Evolutionary conservation across 2,329 filamentous ascomycete species (phyloP), one percentile per base, ranked within the genome.

Genomic region (Coleophoma eucalyptorum): DNA sequence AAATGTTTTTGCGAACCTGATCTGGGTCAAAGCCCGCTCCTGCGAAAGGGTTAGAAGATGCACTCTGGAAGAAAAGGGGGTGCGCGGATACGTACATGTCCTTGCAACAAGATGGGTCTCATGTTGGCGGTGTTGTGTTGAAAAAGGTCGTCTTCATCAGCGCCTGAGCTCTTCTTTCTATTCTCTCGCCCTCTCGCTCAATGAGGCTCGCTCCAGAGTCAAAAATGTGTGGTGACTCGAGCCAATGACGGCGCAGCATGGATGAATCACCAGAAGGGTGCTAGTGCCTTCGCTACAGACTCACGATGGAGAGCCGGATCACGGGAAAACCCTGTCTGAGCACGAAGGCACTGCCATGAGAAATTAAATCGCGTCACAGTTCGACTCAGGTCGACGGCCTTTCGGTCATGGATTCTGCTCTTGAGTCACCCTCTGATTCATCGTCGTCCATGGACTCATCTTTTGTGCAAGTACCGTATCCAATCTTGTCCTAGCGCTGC

Each of bases 91-190:
- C 78, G 64, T 72, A 86, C 85, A 84, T 99, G 94, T 74, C 94
- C 94, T 71, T 90, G 87, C 66, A 99, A 83, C 65, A 99, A 80
- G 73, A 97, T 95, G 69, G 94, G 94, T 79, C 94, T 90, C 94
- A 99, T 99, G 56, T 74, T 90, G 76, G 72, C 67, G 52, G 54
- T 49, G 56, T 42, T 16, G 32, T 34, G 19, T 35, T 31, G 19
- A 31, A 20, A 16, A n/a, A 44, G 42, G 42, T 44, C 26, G 40
- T 42, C 18, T 18, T 26, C 26, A 26, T 8, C 26, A 26, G 26
- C 26, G 26, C 26, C 26, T 7, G 26, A 26, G 26, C 26, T 38
- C 15, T 5, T 38, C 15, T 38, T 15, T 18, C 16, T 38, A 15
- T 38, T 38, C 35, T 15, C 35, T 38, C 16, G 35, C 13, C 16